phyloP scores from a whole-genome alignment of 2,329 filamentous ascomycete genomes.

The Rutstroemia sp. region DNA sequence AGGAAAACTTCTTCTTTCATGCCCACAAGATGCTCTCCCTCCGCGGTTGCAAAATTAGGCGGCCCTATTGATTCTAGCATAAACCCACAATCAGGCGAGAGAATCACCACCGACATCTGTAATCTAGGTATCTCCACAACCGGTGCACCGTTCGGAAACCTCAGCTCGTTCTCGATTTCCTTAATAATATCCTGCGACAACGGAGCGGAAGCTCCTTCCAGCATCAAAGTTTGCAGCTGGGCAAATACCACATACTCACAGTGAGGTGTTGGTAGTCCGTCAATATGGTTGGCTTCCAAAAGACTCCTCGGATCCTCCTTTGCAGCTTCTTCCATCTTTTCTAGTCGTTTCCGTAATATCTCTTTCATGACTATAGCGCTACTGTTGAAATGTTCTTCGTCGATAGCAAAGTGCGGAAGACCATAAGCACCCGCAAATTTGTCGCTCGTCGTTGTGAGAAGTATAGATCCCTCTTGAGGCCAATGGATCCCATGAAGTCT shows the following conservation, averaged over 20 bases:
- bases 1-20: conserved; percentile 55
- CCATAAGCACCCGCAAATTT: conserved; percentile 91
- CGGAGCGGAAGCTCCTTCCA: neutral
- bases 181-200: conserved; percentile 34
- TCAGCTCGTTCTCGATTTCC: conserved; percentile 55
- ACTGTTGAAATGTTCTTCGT: conserved; percentile 44
- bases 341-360: conserved; percentile 61
- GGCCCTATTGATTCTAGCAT: conserved; percentile 59
- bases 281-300: conserved; percentile 63
- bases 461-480: conserved; percentile 67
- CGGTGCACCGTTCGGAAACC: conserved; percentile 53
- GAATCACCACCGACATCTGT: conserved; percentile 55
- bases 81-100: conserved; percentile 62
- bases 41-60: conserved; percentile 43
- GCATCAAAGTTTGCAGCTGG: conserved; percentile 51
- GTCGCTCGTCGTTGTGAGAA: conserved; percentile 85
- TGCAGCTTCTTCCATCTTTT: conserved; percentile 51
- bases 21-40: conserved; percentile 50
- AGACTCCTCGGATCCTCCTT: conserved; percentile 57
- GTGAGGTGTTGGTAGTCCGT: conserved; percentile 59
- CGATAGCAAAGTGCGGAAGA: conserved; percentile 73
- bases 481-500: conserved; percentile 80
- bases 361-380: conserved; percentile 62
- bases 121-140: conserved; percentile 45
- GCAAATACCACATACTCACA: conserved; percentile 88